phyloP scores from a whole-genome alignment of 306 rosid species.

The Sophora flavescens region DNA sequence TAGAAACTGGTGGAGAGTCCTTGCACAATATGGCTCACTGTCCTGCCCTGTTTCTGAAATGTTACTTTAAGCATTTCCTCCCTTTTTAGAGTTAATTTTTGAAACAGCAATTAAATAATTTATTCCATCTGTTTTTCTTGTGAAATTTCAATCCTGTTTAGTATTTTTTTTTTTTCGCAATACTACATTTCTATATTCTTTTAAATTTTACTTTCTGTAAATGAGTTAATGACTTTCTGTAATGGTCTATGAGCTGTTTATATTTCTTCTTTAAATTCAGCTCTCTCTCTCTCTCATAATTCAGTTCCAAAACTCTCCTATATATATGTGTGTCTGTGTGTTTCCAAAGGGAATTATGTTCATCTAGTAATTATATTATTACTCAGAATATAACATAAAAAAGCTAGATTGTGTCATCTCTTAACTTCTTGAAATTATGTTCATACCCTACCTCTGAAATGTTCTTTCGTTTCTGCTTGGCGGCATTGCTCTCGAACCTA shows the following conservation, averaged over 20 bases:
- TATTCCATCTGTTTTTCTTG: slow-evolving; percentile 2
- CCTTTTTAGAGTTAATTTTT: slow-evolving; percentile 15
- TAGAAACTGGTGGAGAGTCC: slow-evolving; percentile 24
- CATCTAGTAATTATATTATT: neutral
- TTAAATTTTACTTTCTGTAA: slow-evolving; percentile 10
- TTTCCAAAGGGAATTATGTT: slow-evolving; percentile 12
- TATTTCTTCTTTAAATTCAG: slow-evolving; percentile 21
- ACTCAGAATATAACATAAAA: neutral
- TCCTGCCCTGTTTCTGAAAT: slow-evolving; percentile 30
- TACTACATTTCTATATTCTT: neutral
- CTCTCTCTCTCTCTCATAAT: neutral
- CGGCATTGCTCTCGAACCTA: slow-evolving; percentile 22
- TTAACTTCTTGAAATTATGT: slow-evolving; percentile 28
- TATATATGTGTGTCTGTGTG: neutral
- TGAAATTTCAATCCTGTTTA: slow-evolving; percentile 32
- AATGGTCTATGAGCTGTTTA: slow-evolving; percentile 16
- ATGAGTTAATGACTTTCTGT: slow-evolving; percentile 40
- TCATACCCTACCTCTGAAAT: slow-evolving; percentile 29
- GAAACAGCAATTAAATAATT: slow-evolving; percentile 30
- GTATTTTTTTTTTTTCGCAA: neutral
- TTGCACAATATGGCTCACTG: slow-evolving; percentile 26
- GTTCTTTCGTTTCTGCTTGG: slow-evolving; percentile 14
- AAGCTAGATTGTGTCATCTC: slow-evolving; percentile 5
- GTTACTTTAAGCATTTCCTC: slow-evolving; percentile 32
- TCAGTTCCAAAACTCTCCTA: slow-evolving; percentile 1